A percentile compares a stretch with the other conserved stretches of the same genome.
These are phyloP conservation scores for Xylaria curta DNA, from an alignment of 495 filamentous ascomycete species.

Conservation along the genomic window DNA sequence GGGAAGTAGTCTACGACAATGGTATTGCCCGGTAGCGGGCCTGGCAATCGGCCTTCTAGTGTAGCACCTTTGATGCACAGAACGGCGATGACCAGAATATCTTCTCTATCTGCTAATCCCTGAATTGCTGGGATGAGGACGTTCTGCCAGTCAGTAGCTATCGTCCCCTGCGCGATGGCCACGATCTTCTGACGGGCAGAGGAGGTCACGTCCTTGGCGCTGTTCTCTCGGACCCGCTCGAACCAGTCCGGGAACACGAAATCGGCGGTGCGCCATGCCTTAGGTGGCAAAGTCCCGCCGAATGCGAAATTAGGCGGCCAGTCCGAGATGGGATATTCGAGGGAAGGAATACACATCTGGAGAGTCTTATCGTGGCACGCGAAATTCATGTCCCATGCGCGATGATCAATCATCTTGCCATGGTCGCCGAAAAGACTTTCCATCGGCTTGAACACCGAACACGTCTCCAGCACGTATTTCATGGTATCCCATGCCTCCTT, in stretches of 20 bases:
- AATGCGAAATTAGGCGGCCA: constrained; percentile 38
- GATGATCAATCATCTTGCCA: constrained; percentile 10
- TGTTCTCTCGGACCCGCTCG: constrained; percentile 6
- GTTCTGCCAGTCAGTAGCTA: constrained; percentile 36
- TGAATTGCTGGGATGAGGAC: constrained; percentile 40
- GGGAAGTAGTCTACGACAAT: constrained; percentile 45
- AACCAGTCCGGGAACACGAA: constrained; percentile 29
- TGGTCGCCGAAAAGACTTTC: constrained; percentile 8
- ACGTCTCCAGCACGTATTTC: constrained; percentile 3
- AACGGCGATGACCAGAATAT: constrained; percentile 43
- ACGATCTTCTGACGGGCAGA: constrained; percentile 35
- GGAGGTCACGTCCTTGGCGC: constrained; percentile 16
- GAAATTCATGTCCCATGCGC: constrained; percentile 12
- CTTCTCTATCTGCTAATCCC: constrained; percentile 36
- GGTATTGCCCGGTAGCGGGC: constrained; percentile 32
- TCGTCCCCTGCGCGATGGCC: constrained; percentile 42
- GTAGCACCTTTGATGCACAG: constrained; percentile 39
- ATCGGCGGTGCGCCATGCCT: constrained; percentile 38
- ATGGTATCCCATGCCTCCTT: constrained; percentile 14
- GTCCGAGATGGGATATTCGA: constrained; percentile 43
- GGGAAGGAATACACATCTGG: constrained; percentile 43
- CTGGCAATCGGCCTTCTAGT: constrained; percentile 21
- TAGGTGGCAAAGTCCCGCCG: constrained; percentile 42
- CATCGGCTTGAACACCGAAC: constrained; percentile 11
- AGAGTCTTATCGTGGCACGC: constrained; percentile 37